Percentiles rank a stretch among this genome's conserved stretches.
phyloP scores from a whole-genome alignment of 371 early-diverging fungal species.

The Mucor ambiguus region DNA sequence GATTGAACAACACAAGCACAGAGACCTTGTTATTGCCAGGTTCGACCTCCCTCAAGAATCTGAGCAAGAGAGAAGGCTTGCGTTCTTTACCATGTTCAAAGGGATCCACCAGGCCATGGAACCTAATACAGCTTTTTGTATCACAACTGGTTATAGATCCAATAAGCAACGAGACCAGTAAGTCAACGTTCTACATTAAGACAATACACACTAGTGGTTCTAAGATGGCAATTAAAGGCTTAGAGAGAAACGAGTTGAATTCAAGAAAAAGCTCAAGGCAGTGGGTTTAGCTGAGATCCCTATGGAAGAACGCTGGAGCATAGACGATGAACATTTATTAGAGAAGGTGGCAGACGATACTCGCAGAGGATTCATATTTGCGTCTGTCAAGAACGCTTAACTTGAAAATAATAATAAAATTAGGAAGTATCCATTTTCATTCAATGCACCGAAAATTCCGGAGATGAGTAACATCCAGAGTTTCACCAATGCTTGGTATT shows the following conservation, averaged over 20 bases:
- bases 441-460: background rate
- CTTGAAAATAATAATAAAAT: background rate
- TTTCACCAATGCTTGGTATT: conserved; percentile 6
- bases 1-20: conserved; percentile 23
- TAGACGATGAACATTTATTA: conserved; percentile 29
- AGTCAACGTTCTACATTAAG: background rate
- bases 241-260: conserved; percentile 27
- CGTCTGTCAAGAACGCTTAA: conserved; percentile 11
- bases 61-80: conserved; percentile 9
- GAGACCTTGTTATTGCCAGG: conserved; percentile 20
- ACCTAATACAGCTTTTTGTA: conserved; percentile 27
- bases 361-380: conserved; percentile 32
- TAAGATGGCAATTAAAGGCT: conserved; percentile 13
- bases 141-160: conserved; percentile 30
- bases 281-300: conserved; percentile 30
- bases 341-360: conserved; percentile 22
- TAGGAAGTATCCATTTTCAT: conserved; percentile 1
- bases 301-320: conserved; percentile 33
- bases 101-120: conserved; percentile 25
- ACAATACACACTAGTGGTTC: background rate
- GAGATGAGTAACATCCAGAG: background rate
- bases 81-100: conserved; percentile 15
- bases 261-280: conserved; percentile 26
- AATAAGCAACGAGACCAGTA: conserved; percentile 27
- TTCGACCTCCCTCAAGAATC: conserved; percentile 21